These are phyloP conservation scores for Pythium sukuiense DNA, from an alignment of 352 stramenopile genomes.

Conservation along the genomic window DNA sequence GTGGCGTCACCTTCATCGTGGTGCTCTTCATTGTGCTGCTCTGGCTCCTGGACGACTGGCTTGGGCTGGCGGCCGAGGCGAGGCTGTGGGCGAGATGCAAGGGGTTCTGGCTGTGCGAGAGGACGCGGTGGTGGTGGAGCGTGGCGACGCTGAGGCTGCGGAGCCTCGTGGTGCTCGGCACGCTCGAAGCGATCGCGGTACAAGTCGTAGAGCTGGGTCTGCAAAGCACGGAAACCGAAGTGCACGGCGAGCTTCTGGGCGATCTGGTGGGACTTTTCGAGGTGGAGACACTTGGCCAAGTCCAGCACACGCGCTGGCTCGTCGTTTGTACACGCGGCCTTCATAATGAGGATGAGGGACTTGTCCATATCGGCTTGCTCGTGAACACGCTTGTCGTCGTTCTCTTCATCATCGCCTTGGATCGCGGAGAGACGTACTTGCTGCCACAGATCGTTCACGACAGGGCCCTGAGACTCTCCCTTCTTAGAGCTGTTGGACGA, in stretches of 20 bases:
- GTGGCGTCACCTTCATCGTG: background rate
- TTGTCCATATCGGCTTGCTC: slow-evolving; percentile 86
- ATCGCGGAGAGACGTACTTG: slow-evolving; percentile 53
- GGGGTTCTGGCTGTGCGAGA: slow-evolving; percentile 12
- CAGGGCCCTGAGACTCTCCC: slow-evolving; percentile 10
- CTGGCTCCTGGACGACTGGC: background rate
- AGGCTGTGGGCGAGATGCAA: slow-evolving; percentile 24
- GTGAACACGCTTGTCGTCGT: slow-evolving; percentile 41
- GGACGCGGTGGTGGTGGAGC: background rate
- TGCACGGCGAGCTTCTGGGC: slow-evolving; percentile 81
- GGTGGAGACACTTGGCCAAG: slow-evolving; percentile 75
- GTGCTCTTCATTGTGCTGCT: background rate
- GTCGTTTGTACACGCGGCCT: slow-evolving; percentile 67
- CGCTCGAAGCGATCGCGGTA: slow-evolving; percentile 67
- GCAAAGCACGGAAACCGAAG: slow-evolving; percentile 71
- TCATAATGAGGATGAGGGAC: slow-evolving; percentile 82
- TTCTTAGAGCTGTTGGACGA: slow-evolving; percentile 30
- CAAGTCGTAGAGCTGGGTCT: slow-evolving; percentile 71
- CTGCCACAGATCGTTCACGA: slow-evolving; percentile 64
- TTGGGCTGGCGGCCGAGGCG: slow-evolving; percentile 25
- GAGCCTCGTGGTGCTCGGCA: slow-evolving; percentile 6
- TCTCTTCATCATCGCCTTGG: slow-evolving; percentile 26
- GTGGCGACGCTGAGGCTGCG: background rate
- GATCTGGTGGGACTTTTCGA: slow-evolving; percentile 85
- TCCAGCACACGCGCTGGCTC: slow-evolving; percentile 68